These are phyloP conservation scores for Paramarasmius palmivorus DNA, from an alignment of 1,284 basidiomycete species.

Conservation along the genomic window DNA sequence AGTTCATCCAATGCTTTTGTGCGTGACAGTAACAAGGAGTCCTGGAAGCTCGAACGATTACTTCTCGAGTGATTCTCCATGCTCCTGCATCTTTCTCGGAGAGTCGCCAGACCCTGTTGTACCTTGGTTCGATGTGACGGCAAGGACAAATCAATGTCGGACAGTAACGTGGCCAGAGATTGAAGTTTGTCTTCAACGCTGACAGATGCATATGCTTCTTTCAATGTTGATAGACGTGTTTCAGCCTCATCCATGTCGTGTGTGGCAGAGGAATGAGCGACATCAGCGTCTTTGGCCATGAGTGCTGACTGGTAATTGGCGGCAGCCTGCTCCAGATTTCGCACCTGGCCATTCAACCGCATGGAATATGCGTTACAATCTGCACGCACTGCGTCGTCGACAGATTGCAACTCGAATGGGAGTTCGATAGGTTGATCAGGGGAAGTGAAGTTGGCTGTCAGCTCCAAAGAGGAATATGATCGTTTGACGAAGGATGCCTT, in stretches of 20 bases:
- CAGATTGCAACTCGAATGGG: constrained; percentile 58
- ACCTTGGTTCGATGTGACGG: constrained; percentile 38
- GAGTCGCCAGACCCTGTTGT: constrained; percentile 47
- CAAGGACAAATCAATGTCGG: constrained; percentile 36
- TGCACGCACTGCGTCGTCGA: constrained; percentile 69
- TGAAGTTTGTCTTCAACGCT: constrained; percentile 26
- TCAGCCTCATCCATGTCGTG: constrained; percentile 39
- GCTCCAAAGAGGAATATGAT: constrained; percentile 34
- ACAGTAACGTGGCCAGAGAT: constrained; percentile 35
- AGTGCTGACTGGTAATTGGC: constrained; percentile 51
- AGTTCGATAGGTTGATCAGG: constrained; percentile 36
- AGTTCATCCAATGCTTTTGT: constrained; percentile 47
- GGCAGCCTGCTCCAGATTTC: constrained; percentile 47
- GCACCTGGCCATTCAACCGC: constrained; percentile 56
- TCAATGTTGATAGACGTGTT: constrained; percentile 36
- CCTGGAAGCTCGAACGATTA: constrained; percentile 40
- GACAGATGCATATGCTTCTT: constrained; percentile 29
- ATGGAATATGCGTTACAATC: constrained; percentile 72
- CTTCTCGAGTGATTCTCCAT: constrained; percentile 48
- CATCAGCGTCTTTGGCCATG: constrained; percentile 56
- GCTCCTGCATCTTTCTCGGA: constrained; percentile 49
- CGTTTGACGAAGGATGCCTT: constrained; percentile 30
- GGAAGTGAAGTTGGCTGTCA: constrained; percentile 33
- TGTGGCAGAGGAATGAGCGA: constrained; percentile 33
- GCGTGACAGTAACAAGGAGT: constrained; percentile 47